Evolutionary conservation across 306 rosid species (phyloP), one percentile per base, ranked within the genome.

Genomic region (Lotus japonicus): DNA sequence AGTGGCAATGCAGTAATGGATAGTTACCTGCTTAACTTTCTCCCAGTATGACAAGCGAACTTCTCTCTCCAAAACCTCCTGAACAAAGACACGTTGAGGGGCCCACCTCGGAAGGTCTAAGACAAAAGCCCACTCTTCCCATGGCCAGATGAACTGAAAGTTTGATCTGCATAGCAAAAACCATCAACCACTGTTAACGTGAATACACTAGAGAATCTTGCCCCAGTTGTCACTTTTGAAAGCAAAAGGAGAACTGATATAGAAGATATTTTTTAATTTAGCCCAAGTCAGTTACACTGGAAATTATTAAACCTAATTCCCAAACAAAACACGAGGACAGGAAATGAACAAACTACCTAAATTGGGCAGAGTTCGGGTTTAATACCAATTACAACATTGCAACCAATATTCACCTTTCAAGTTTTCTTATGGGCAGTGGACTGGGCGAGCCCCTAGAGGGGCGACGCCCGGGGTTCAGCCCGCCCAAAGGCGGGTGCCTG

Each of bases 81-180:
- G 97, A 67, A 90, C 99, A 83, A 95, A 90, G 43, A 90, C 97
- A 62, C 96, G 97, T 55, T 95, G 99, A 15, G 99, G 99, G 36
- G 99, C 99, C 97, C 99, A 95, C 76, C 81, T 95, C 13, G 99
- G 97, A 45, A 95, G 96, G 61, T 95, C 97, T 58, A 95, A 59
- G 70, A 90, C 99, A 73, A 77, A 73, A 52, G 96, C 90, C 99
- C 99, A 95, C 83, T 95, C 99, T 78, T 90, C 96, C 99, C 99
- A 95, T 23, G 95, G 99, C 99, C 99, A 95, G 72, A 95, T 95
- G 85, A 95, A 95, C 84, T 95, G 97, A 55, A 95, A 95, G 76
- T 95, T 95, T 71, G 99, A 88, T 72, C 99, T 95, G 90, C 77
- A 79, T 55, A 50, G 73, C 42, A 56, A 51, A 68, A 51, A 68